phyloP scores from a whole-genome alignment of 805 yeast species.

The Saccharomycopsis selenospora region DNA sequence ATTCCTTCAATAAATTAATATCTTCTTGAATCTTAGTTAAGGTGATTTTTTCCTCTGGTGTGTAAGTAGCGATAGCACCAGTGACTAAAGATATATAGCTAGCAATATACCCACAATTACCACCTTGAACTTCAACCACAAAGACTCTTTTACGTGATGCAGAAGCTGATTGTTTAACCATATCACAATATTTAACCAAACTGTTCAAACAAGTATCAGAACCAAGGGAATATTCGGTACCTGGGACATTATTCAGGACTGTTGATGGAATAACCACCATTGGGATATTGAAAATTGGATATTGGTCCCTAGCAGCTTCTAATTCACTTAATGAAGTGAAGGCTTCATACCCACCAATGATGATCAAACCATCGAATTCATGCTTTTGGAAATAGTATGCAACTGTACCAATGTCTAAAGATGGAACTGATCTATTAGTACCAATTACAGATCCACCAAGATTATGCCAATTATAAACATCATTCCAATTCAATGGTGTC shows the following conservation, averaged over 20 bases:
- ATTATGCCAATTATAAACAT: constrained; percentile 82
- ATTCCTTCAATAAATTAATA: constrained; percentile 57
- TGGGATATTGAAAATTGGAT: constrained; percentile 92
- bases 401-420: constrained; percentile 75
- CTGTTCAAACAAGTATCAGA: constrained; percentile 93
- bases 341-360: constrained; percentile 98
- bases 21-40: constrained; percentile 69
- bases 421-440: constrained; percentile 84
- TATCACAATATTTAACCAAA: constrained; percentile 88
- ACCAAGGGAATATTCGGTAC: constrained; percentile 93
- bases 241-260: constrained; percentile 97
- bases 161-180: constrained; percentile 89
- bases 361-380: constrained; percentile 77
- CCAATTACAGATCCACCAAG: constrained; percentile 96
- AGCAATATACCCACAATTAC: constrained; percentile 91
- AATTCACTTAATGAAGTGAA: constrained; percentile 77
- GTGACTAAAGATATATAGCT: constrained; percentile 75
- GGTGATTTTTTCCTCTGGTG: constrained; percentile 78
- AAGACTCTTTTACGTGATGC: constrained; percentile 91
- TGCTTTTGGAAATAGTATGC: constrained; percentile 91
- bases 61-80: constrained; percentile 87
- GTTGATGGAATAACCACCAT: constrained; percentile 93
- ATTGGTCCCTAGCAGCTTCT: constrained; percentile 63
- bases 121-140: constrained; percentile 98
- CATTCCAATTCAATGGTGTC: constrained; percentile 67